A percentile compares a stretch with the other conserved stretches of the same genome.
Evolutionary conservation across 768 basidiomycete species (phyloP).

Genomic region (Hericium erinaceus): DNA sequence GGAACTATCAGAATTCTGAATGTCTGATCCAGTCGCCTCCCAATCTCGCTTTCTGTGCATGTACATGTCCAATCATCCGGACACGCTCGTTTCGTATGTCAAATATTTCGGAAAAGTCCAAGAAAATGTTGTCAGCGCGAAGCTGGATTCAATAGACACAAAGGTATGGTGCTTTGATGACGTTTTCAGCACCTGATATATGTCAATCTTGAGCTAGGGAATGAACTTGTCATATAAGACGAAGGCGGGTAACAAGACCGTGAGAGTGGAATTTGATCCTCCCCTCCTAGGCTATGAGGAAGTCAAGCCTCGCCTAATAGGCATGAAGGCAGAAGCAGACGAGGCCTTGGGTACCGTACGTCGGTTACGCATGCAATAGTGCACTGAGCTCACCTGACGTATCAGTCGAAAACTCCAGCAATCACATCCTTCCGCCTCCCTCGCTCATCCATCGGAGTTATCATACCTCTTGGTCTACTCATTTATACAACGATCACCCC

Average conservation of each 20-base stretch:
- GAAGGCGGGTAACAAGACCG: constrained; percentile 36
- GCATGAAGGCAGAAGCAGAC: constrained; percentile 76
- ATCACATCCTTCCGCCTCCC: constrained; percentile 49
- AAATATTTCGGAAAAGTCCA: constrained; percentile 64
- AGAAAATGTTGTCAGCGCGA: constrained; percentile 47
- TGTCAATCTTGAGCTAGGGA: constrained; percentile 29
- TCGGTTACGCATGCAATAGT: background rate
- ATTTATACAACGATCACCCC: constrained; percentile 25
- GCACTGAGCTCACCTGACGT: too few species aligned
- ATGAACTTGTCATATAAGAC: constrained; percentile 63
- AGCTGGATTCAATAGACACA: constrained; percentile 61
- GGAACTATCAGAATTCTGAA: constrained; percentile 25
- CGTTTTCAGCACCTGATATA: background rate
- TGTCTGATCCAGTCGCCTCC: constrained; percentile 67
- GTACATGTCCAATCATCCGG: constrained; percentile 82
- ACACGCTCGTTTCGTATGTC: constrained; percentile 78
- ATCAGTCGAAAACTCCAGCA: constrained; percentile 34
- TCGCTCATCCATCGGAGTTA: constrained; percentile 16
- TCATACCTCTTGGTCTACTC: constrained; percentile 22
- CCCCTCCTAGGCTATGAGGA: constrained; percentile 69
- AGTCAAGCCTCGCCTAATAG: constrained; percentile 68
- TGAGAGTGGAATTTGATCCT: constrained; percentile 56
- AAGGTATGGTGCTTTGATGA: constrained; percentile 33
- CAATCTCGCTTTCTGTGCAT: constrained; percentile 69
- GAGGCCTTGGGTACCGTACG: constrained; percentile 73